These are phyloP conservation scores for Austroboletus eburneus DNA, from an alignment of 768 basidiomycete genomes.

Conservation along the genomic window DNA sequence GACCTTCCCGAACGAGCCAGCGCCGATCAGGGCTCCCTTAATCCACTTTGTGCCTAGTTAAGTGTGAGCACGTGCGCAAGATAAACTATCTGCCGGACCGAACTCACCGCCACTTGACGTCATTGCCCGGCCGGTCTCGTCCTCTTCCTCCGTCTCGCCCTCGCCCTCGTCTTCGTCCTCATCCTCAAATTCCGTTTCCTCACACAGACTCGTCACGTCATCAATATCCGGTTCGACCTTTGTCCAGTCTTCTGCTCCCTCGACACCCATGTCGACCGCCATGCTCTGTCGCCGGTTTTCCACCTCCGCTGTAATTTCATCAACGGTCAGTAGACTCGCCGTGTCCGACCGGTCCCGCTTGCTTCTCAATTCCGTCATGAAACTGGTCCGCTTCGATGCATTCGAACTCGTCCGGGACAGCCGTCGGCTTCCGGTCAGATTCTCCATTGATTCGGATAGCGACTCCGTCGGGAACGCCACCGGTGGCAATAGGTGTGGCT, in stretches of 20 bases:
- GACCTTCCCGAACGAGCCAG: conserved; percentile 92
- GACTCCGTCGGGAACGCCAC: conserved; percentile 77
- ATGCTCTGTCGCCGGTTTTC: conserved; percentile 60
- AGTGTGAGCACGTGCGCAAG: no score
- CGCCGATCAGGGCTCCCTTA: conserved; percentile 92
- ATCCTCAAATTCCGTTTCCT: conserved; percentile 44
- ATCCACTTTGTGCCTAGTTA: conserved; percentile 85
- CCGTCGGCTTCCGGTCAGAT: conserved; percentile 38
- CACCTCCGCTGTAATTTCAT: conserved; percentile 96
- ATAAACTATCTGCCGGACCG: background rate
- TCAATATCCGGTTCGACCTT: conserved; percentile 55
- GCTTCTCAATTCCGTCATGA: conserved; percentile 75
- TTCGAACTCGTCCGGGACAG: conserved; percentile 45
- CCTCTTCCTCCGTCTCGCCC: conserved; percentile 44
- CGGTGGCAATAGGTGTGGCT: conserved; percentile 67
- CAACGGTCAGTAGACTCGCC: conserved; percentile 89
- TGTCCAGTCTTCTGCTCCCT: conserved; percentile 67
- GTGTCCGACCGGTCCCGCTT: conserved; percentile 85
- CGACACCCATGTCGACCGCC: conserved; percentile 41
- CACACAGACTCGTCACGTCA: conserved; percentile 44
- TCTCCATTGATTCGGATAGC: conserved; percentile 73
- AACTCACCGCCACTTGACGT: conserved; percentile 52
- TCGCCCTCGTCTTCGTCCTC: conserved; percentile 51
- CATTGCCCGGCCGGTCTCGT: conserved; percentile 48
- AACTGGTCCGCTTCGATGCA: conserved; percentile 64